A percentile compares a stretch with the other conserved stretches of the same genome.
Evolutionary conservation across 2,329 filamentous ascomycete species (phyloP).

Genomic region (Helotiales sp.): DNA sequence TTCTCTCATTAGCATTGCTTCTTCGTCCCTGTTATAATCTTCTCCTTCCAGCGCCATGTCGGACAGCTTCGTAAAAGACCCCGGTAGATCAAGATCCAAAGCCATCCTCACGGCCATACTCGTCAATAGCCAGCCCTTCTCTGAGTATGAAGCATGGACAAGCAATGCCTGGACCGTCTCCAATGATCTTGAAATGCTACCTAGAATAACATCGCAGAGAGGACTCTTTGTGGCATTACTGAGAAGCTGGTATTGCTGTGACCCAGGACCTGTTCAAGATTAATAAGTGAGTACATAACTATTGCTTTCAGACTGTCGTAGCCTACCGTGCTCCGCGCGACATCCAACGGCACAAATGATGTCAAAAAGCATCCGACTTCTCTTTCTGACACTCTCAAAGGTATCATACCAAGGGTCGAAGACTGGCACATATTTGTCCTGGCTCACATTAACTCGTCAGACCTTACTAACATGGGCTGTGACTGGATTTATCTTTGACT

Average conservation of each 20-base stretch:
- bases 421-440: slow-evolving; percentile 48
- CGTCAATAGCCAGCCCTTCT: slow-evolving; percentile 50
- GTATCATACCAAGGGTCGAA: slow-evolving; percentile 47
- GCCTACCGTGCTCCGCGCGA: slow-evolving; percentile 34
- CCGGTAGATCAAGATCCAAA: slow-evolving; percentile 46
- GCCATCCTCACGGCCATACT: slow-evolving; percentile 52
- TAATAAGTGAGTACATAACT: too few relatives aligned
- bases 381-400: slow-evolving; percentile 43
- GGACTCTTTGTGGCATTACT: slow-evolving; percentile 44
- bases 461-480: too few relatives aligned
- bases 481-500: background rate
- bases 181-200: slow-evolving; percentile 39
- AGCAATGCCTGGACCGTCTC: slow-evolving; percentile 54
- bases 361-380: slow-evolving; percentile 52
- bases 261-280: slow-evolving; percentile 37
- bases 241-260: slow-evolving; percentile 42
- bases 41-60: slow-evolving; percentile 20
- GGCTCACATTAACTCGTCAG: background rate
- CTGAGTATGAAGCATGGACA: slow-evolving; percentile 51
- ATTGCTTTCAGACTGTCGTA: too few relatives aligned
- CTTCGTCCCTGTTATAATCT: slow-evolving; percentile 21
- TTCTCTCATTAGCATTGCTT: slow-evolving; percentile 41
- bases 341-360: slow-evolving; percentile 53
- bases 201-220: slow-evolving; percentile 47
- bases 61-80: slow-evolving; percentile 35